Evolutionary conservation across 1,284 basidiomycete genomes (phyloP), one percentile per base, ranked within the genome.

Genomic region (Pyrrhoderma lamaoense): DNA sequence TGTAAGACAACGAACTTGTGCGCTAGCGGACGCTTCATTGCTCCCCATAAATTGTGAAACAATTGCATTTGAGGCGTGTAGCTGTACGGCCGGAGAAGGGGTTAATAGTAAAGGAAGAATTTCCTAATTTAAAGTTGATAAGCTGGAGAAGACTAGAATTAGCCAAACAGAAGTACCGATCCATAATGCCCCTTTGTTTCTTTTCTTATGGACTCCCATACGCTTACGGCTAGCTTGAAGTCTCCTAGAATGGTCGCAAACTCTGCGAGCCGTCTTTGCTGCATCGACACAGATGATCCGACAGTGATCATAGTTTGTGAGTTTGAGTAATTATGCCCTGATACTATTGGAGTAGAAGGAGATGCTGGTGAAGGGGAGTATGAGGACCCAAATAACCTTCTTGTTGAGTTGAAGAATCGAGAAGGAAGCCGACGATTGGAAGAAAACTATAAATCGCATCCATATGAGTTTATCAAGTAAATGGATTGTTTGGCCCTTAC

Each of bases 161-260:
- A 38, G 22, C 7, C 21, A 16, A 49, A 79, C 27, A 31, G 27
- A 5, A 31, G 59, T 65, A 89, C 85, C 43, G 84, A 85, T 47
- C 87, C 87, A 45, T 40, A 43, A 8, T 46, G 34, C 39, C 84
- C 82, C 62, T 80, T 83, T 37, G 75, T 76, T 52, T 94, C 91
- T 61, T 91, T 89, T 47, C 90, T 75, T 16, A 91, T 64, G 1
- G 83, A 70, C 60, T 98, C 95, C 86, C 94, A 99, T 19, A 95
- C 82, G 13, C 72, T 70, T 1, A 80, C 74, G 0, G 95, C 95
- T 37, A 95, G 75, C 58, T 89, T 91, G 65, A 85, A 83, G 69
- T 99, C 95, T 1, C 91, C 85, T 0, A 97, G 71, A 59, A 95
- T 85, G 45, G 96, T 96, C 1, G 93, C 86, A 67, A 98, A 94